Evolutionary conservation across 2,329 filamentous ascomycete species (phyloP).

Genomic region (Microcyclosporella mali): DNA sequence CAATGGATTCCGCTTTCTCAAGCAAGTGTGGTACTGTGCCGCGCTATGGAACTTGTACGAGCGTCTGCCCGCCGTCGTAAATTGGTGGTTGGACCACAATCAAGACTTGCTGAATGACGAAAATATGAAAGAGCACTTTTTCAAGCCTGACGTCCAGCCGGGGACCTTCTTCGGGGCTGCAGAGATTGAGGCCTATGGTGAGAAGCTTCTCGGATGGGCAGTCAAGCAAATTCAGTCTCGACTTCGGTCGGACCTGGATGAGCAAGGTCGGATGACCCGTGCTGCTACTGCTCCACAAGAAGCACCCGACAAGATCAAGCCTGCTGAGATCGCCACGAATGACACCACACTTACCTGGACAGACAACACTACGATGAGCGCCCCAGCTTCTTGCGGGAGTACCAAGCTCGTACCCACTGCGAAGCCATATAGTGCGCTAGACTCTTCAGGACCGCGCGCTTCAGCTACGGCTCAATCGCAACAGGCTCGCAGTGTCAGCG

Average conservation of each 20-base stretch:
- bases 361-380: too few relatives aligned
- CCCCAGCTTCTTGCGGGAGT: too few relatives aligned
- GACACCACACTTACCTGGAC: neutral
- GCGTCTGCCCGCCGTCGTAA: constrained; percentile 21
- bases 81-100: constrained; percentile 22
- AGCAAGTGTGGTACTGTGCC: constrained; percentile 29
- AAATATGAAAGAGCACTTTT: constrained; percentile 15
- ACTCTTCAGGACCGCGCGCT: too few relatives aligned
- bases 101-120: constrained; percentile 18
- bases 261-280: neutral
- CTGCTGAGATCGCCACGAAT: neutral
- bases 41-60: constrained; percentile 28
- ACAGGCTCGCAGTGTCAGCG: constrained; percentile 1
- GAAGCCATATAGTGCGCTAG: too few relatives aligned
- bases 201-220: constrained; percentile 15
- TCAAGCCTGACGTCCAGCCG: constrained; percentile 14
- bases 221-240: constrained; percentile 14
- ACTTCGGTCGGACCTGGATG: neutral
- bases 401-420: too few relatives aligned
- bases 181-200: constrained; percentile 15
- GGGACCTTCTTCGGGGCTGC: constrained; percentile 21
- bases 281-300: neutral
- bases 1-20: constrained; percentile 29
- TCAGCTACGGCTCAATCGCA: neutral
- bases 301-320: too few relatives aligned